Base-by-base conservation (phyloP, 140 eudicot species). In the Senecio squalidus region DNA sequence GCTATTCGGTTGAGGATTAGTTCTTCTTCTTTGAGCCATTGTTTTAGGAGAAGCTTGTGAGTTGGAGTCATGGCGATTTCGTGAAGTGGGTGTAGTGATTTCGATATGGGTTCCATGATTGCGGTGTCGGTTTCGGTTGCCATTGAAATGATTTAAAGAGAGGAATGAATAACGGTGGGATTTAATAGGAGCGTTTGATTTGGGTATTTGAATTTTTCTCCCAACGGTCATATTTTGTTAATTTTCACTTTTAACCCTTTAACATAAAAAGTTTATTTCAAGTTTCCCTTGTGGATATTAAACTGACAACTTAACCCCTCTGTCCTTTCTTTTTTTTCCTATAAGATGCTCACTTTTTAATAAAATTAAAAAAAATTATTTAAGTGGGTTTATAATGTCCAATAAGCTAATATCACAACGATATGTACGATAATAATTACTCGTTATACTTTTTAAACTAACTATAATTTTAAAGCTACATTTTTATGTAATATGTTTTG, bases 21-120 rank as follows among this genome's bases (percentile, higher is more conserved):
- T 24, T 84, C 84, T 67, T 84, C 84, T 65, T 92, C 98, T 62
- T 92, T 92, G 8, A 92, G 93, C 98, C 98, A 92, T 66, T 92
- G 98, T 44, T 87, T 92, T 3, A 92, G 41, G 20, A 87, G 89
- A 52, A 87, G 96, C 69, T 87, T 87, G 93, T 87, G 96, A 28
- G 96, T 81, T 14, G 98, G 95, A 4, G 80, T 80, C 68, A 59
- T 62, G 28, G 95, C 95, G 59, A 89, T 89, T 72, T 89, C 95
- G 79, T 89, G 94, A 55, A 89, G 97, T 8, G 95, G 97, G 68
- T 78, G 97, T 3, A 60, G 70, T 0, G 80, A 73, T 58, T 82
- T 79, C 1, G 73, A 72, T 4, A 55, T 9, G 0, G 82, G 24
- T 9, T 75, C 81, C 94, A 82, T 82, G 26, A 68, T 52, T 28